These are phyloP conservation scores for Acacia crassicarpa DNA, from an alignment of 306 rosid species.

Conservation along the genomic window DNA sequence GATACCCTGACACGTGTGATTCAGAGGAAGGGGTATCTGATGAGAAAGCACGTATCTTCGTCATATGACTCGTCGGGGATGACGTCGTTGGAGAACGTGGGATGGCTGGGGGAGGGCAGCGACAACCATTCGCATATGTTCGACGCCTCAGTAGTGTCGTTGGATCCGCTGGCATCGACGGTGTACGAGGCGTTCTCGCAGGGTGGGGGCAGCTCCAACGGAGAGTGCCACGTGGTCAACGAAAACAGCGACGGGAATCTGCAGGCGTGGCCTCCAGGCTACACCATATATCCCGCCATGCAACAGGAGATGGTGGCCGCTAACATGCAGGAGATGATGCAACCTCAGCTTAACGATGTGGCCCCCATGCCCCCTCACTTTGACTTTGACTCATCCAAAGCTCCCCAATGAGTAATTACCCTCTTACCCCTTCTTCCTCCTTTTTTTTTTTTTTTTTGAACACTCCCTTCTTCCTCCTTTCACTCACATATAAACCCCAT, in stretches of 20 bases:
- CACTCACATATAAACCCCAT: no score
- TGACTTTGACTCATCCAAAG: not conserved
- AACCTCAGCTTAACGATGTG: not conserved
- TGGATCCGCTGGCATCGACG: slow-evolving; percentile 55
- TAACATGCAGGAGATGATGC: not conserved
- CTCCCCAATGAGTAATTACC: not conserved
- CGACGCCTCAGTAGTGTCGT: slow-evolving; percentile 48
- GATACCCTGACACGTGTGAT: slow-evolving; percentile 68
- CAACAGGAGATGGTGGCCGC: not conserved
- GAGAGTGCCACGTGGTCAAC: slow-evolving; percentile 52
- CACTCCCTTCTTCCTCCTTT: not conserved
- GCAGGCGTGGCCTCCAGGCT: slow-evolving; percentile 59
- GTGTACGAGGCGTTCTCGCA: slow-evolving; percentile 65
- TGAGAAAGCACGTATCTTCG: not conserved
- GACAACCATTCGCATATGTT: slow-evolving; percentile 54
- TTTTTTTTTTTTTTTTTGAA: no score
- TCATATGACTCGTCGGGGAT: slow-evolving; percentile 33
- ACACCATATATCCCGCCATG: slow-evolving; percentile 44
- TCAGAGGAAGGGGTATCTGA: slow-evolving; percentile 49
- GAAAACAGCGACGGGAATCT: slow-evolving; percentile 42
- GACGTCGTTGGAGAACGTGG: slow-evolving; percentile 52
- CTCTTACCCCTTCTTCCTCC: not conserved
- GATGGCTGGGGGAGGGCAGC: slow-evolving; percentile 58
- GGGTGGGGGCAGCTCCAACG: slow-evolving; percentile 62
- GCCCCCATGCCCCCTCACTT: not conserved